Conservation (phyloP, 805 yeast genomes). For the Cephaloascus fragrans region DNA sequence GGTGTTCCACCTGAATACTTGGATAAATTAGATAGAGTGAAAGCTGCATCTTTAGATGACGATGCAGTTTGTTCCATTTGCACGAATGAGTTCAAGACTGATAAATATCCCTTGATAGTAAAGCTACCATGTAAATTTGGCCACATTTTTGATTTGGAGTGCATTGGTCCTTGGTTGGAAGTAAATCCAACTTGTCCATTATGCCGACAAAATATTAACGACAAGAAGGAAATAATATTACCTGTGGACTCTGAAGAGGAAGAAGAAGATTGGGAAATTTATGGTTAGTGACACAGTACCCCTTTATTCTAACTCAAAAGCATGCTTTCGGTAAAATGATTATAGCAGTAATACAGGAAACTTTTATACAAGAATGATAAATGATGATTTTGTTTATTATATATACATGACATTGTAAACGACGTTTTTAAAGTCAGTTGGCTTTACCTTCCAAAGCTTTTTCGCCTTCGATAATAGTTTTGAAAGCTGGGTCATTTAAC, state of each 20-base stretch:
- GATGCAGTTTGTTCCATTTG: conserved; percentile 81
- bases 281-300: conserved; percentile 39
- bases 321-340: neutral
- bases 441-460: too few species aligned
- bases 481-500: conserved; percentile 62
- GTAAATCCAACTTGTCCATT: conserved; percentile 73
- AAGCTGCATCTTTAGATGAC: conserved; percentile 24
- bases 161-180: conserved; percentile 84
- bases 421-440: conserved; percentile 3
- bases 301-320: neutral
- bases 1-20: conserved; percentile 66
- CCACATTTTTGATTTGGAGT: conserved; percentile 82
- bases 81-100: conserved; percentile 60
- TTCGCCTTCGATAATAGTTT: conserved; percentile 33
- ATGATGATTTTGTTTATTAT: neutral
- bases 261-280: conserved; percentile 73
- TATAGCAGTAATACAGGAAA: neutral
- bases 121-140: conserved; percentile 54
- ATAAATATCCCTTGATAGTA: conserved; percentile 73
- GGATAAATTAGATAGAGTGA: conserved; percentile 69
- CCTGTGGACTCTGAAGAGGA: conserved; percentile 41
- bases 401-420: neutral
- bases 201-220: conserved; percentile 66
- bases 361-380: neutral
- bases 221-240: conserved; percentile 27